Evolutionary conservation across 73 alveolate species (phyloP).

Genomic region (Paramecium sexaurelia): DNA sequence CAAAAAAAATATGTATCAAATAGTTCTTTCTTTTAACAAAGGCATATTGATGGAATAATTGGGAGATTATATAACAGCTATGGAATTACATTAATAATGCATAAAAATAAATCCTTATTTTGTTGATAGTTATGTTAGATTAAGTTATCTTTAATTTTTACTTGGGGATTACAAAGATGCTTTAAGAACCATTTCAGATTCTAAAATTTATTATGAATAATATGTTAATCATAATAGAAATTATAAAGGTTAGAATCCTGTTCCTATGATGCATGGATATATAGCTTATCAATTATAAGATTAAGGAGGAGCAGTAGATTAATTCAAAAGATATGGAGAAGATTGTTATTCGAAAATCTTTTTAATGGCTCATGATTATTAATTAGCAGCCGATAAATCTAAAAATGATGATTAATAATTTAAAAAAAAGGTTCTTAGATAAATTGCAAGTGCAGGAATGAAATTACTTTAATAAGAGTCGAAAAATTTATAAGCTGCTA

Average conservation of each 20-base stretch:
- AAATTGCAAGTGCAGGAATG: background rate
- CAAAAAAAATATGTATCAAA: constrained; percentile 28
- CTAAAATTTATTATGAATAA: constrained; percentile 32
- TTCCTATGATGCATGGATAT: constrained; percentile 36
- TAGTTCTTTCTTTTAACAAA: background rate
- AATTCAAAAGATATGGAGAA: background rate
- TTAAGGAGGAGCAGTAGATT: constrained; percentile 26
- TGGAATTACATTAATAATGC: constrained; percentile 15
- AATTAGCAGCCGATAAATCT: constrained; percentile 51
- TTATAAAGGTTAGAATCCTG: constrained; percentile 26
- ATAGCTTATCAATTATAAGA: constrained; percentile 1
- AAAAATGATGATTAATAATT: constrained; percentile 8
- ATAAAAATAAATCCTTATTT: constrained; percentile 45
- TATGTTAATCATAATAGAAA: constrained; percentile 17
- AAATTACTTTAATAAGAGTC: background rate
- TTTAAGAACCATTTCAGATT: background rate
- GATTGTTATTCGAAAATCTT: constrained; percentile 51
- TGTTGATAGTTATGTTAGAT: constrained; percentile 45
- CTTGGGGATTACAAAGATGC: constrained; percentile 14
- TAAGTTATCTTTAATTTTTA: background rate
- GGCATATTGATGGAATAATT: constrained; percentile 46
- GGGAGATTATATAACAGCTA: constrained; percentile 44
- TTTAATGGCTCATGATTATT: constrained; percentile 53
- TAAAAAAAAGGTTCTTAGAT: background rate
- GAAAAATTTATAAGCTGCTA: constrained; percentile 32